These are phyloP conservation scores for Gillenia trifoliata DNA, from an alignment of 306 rosid genomes.

Conservation along the genomic window DNA sequence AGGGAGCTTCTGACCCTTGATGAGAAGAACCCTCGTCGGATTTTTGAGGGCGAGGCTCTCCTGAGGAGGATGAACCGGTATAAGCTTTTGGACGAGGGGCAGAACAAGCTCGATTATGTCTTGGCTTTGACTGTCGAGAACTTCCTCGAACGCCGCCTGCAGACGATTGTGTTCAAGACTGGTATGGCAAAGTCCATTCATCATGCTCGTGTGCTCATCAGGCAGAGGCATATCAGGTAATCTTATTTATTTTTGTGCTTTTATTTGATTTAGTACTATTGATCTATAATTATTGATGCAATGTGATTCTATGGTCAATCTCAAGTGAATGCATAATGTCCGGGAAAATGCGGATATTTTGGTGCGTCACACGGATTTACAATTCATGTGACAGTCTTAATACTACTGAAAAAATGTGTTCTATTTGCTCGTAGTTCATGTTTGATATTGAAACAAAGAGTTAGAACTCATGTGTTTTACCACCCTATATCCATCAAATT, in stretches of 20 bases:
- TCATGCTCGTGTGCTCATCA: conserved; percentile 18
- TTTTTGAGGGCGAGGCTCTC: conserved; percentile 12
- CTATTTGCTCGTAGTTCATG: too few relatives aligned
- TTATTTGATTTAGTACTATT: background rate
- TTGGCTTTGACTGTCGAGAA: conserved; percentile 21
- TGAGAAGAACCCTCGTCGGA: conserved; percentile 15
- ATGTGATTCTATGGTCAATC: background rate
- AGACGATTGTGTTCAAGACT: conserved; percentile 9
- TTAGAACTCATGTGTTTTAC: too few relatives aligned
- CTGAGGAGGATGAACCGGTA: conserved; percentile 14
- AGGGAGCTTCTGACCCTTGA: conserved; percentile 11
- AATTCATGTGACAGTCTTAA: too few relatives aligned
- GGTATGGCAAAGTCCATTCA: conserved; percentile 15
- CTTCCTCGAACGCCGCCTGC: conserved; percentile 15
- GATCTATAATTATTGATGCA: background rate
- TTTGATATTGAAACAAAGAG: background rate
- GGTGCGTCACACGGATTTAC: too few relatives aligned
- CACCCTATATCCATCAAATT: background rate
- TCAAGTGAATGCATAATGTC: background rate
- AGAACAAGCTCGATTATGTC: conserved; percentile 21
- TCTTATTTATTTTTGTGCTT: background rate
- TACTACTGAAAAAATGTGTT: too few relatives aligned
- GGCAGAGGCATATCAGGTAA: conserved; percentile 15
- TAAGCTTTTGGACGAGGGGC: conserved; percentile 10
- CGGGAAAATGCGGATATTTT: too few relatives aligned